These are phyloP conservation scores for Pinguiococcus pyrenoidosus DNA, from an alignment of 108 stramenopile species.

Conservation along the genomic window DNA sequence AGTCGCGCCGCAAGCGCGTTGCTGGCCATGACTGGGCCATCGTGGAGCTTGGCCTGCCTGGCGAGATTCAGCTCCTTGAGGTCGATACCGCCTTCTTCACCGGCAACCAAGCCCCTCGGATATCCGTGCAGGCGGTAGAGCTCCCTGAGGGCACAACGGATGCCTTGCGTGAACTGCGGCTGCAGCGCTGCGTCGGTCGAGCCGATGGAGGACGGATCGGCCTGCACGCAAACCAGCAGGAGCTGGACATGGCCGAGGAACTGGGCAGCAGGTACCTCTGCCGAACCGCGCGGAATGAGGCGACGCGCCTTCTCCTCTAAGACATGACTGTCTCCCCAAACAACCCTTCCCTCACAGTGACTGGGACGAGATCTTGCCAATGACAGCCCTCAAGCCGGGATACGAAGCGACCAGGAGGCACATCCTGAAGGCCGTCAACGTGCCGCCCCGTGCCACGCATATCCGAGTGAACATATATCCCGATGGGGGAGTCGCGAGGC, in stretches of 20 bases:
- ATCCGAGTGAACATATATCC: conserved; percentile 67
- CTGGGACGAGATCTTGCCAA: conserved; percentile 52
- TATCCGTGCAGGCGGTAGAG: conserved; percentile 51
- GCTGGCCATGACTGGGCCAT: conserved; percentile 85
- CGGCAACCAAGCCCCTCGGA: conserved; percentile 64
- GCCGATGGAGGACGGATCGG: conserved; percentile 51
- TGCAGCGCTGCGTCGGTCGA: conserved; percentile 44
- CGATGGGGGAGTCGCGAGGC: conserved; percentile 78
- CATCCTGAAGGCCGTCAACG: no score
- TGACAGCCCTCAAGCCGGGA: conserved; percentile 53
- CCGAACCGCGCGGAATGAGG: no score
- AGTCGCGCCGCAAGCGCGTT: conserved; percentile 48
- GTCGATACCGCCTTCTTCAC: conserved; percentile 83
- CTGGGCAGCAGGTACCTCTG: no score
- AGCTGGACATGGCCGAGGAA: conserved; percentile 36
- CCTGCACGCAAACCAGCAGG: conserved; percentile 36
- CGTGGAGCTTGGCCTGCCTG: conserved; percentile 43
- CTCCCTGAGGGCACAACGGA: conserved; percentile 4
- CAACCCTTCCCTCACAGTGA: conserved; percentile 16
- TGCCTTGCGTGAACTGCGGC: conserved; percentile 22
- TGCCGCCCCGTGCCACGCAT: conserved; percentile 29
- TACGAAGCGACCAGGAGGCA: conserved; percentile 58
- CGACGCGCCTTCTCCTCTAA: no score
- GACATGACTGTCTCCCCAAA: no score
- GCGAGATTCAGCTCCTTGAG: conserved; percentile 37